Evolutionary conservation across 305 asterid genomes (phyloP).

Genomic region (Fraxinus velutina): DNA sequence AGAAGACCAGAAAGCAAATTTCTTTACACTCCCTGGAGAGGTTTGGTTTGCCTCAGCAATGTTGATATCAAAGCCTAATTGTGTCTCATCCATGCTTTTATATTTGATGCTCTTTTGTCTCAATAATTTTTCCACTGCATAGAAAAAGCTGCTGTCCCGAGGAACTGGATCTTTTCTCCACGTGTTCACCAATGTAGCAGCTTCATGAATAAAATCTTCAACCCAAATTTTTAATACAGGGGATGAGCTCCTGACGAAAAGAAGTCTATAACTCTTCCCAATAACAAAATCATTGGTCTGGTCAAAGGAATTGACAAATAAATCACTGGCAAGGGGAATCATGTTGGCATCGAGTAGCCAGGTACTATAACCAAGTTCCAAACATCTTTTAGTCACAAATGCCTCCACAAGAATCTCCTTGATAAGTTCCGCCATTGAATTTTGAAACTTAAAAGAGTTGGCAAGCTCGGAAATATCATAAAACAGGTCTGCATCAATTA

Average conservation of each 20-base stretch:
- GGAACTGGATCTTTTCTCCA: conserved; percentile 36
- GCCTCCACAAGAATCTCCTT: conserved; percentile 50
- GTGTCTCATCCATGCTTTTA: conserved; percentile 43
- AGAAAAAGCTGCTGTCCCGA: conserved; percentile 27
- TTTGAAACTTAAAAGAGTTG: conserved; percentile 39
- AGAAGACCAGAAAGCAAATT: conserved; percentile 49
- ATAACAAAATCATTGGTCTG: conserved; percentile 32
- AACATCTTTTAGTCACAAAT: conserved; percentile 41
- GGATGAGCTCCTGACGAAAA: conserved; percentile 51
- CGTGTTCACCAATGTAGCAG: conserved; percentile 31
- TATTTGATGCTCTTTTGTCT: conserved; percentile 35
- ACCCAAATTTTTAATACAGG: conserved; percentile 43
- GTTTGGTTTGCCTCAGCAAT: conserved; percentile 31
- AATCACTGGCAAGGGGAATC: conserved; percentile 48
- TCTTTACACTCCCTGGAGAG: conserved; percentile 27
- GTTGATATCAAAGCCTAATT: conserved; percentile 37
- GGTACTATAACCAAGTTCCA: conserved; percentile 55
- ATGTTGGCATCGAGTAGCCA: conserved; percentile 58
- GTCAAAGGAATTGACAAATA: conserved; percentile 44
- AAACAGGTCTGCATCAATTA: conserved; percentile 49
- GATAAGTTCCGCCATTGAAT: conserved; percentile 35
- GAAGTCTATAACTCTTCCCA: conserved; percentile 45
- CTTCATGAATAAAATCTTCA: conserved; percentile 36
- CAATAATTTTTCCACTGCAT: conserved; percentile 45
- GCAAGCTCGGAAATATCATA: conserved; percentile 32